phyloP scores from a whole-genome alignment of 1,284 basidiomycete species.

The Hemileia vastatrix region DNA sequence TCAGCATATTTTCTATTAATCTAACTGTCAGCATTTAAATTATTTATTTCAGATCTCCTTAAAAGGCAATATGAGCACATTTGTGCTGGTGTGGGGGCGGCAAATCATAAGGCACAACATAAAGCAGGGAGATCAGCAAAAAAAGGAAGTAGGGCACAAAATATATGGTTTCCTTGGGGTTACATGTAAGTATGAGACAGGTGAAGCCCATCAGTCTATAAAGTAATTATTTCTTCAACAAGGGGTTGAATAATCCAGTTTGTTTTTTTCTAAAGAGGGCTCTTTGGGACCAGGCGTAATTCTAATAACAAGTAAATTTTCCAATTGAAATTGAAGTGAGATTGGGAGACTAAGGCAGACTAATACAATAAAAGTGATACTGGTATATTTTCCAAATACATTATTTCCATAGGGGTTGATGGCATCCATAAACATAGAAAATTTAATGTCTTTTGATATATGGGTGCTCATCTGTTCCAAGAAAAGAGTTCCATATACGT shows the following conservation, averaged over 20 bases:
- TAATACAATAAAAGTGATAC: conserved; percentile 9
- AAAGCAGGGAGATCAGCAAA: conserved; percentile 5
- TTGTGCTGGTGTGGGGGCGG: not conserved
- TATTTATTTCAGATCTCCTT: not conserved
- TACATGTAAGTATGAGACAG: conserved; percentile 5
- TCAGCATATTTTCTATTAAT: not conserved
- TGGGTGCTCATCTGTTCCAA: not conserved
- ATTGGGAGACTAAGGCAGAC: conserved; percentile 7
- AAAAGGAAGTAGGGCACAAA: not conserved
- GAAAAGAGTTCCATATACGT: not conserved
- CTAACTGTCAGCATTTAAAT: not conserved
- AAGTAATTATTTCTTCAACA: not conserved
- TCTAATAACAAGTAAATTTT: conserved; percentile 5
- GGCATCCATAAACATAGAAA: conserved; percentile 6
- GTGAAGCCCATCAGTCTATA: not conserved
- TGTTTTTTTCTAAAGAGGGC: conserved; percentile 3
- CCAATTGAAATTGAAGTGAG: not conserved
- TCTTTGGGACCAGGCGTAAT: conserved; percentile 13
- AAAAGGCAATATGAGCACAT: conserved; percentile 6
- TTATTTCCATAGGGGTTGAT: conserved; percentile 16
- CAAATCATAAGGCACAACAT: not conserved
- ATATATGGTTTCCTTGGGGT: not conserved
- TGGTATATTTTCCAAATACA: not conserved
- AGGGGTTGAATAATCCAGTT: conserved; percentile 2
- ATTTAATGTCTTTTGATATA: not conserved